Evolutionary conservation across 2,329 filamentous ascomycete species (phyloP), one percentile per base, ranked within the genome.

Genomic region (Juglanconis sp.): DNA sequence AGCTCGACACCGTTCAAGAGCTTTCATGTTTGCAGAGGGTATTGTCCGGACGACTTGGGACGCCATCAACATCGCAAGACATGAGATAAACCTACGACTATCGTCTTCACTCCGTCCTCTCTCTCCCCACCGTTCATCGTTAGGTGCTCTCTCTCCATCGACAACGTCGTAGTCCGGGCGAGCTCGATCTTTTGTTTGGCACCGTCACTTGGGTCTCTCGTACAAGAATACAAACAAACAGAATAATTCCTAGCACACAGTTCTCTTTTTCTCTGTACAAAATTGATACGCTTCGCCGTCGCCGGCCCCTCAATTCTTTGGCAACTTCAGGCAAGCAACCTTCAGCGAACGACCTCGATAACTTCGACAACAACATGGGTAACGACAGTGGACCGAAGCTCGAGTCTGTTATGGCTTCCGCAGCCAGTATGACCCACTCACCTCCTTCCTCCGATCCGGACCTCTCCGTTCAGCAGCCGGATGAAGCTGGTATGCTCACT

Each of bases 401-500:
- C 54, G 61, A 63, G 58, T 60, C 59, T 47, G 48, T 54, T 32
- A 55, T 57, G 55, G 55, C 58, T 31, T 53, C 53, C 35, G 36
- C 53, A n/a, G 31, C 44, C 47, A 58, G 55, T 34, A 63, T 63
- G 58, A 36, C 50, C 38, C 54, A 47, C 51, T 57, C 58, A 38
- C 53, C 58, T 50, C 61, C 61, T 3, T 38, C 57, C 31, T 31
- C 61, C 36, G 61, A 63, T 30, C 51, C 58, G 44, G 58, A 63
- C 24, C 44, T 47, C 50, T 30, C 51, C 53, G 50, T 47, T 47
- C 58, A 56, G 15, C 58, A 63, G 52, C 51, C 54, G 38, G 61
- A 63, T 52, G 61, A 63, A 49, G 53, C 61, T 54, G 61, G 61
- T 63, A 63, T 63, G 61, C 61, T 57, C 49, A 57, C 53, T 24